Evolutionary conservation across 2,329 filamentous ascomycete species (phyloP).

Genomic region (Clarireedia monteithiana): DNA sequence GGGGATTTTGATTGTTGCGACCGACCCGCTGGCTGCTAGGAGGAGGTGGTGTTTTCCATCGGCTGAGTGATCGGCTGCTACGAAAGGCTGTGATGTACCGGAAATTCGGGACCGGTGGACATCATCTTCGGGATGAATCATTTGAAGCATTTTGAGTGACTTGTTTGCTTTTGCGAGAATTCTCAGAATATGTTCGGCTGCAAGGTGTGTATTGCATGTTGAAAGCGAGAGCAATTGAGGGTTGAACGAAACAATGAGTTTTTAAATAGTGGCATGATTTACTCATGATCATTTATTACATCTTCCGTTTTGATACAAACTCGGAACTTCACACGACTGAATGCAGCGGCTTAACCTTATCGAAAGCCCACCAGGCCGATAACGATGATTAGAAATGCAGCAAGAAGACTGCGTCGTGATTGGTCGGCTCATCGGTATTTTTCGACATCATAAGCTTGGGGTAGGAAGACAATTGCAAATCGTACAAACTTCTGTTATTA

Average conservation of each 20-base stretch:
- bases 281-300: not conserved
- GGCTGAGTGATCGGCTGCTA: slow-evolving; percentile 28
- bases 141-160: slow-evolving; percentile 16
- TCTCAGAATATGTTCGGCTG: no score
- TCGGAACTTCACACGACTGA: not conserved
- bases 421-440: not conserved
- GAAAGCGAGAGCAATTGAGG: no score
- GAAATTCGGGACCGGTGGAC: slow-evolving; percentile 4
- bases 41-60: slow-evolving; percentile 54
- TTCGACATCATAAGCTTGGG: slow-evolving; percentile 1
- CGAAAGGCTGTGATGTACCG: slow-evolving; percentile 14
- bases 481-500: not conserved
- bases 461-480: slow-evolving; percentile 2
- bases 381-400: not conserved
- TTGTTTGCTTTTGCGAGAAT: no score
- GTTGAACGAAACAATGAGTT: no score
- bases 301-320: not conserved
- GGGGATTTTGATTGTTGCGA: slow-evolving; percentile 83
- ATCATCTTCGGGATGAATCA: slow-evolving; percentile 13
- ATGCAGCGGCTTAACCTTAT: not conserved
- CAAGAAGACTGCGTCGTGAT: not conserved
- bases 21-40: slow-evolving; percentile 61
- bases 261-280: not conserved
- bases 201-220: no score
- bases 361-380: not conserved